Evolutionary conservation across 768 basidiomycete genomes (phyloP).

Genomic region (Boletellus sp.): DNA sequence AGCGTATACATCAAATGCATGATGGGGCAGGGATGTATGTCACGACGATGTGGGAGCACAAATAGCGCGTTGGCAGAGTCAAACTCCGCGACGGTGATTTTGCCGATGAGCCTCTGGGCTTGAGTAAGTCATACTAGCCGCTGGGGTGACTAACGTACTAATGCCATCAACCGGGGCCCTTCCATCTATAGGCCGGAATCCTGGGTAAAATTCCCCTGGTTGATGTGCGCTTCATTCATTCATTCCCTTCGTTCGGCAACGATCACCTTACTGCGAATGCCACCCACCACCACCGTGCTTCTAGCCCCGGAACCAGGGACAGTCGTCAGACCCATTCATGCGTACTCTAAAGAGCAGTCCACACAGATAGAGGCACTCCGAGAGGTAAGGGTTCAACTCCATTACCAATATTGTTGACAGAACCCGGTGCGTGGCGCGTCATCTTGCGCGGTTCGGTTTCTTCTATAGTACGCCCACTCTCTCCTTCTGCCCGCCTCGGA

Average conservation of each 20-base stretch:
- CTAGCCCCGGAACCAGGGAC: constrained; percentile 54
- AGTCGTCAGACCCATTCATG: constrained; percentile 48
- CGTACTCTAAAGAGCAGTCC: constrained; percentile 62
- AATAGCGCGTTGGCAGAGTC: no score
- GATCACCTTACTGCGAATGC: no score
- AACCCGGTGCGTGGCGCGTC: not conserved
- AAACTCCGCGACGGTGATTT: constrained; percentile 19
- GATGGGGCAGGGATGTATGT: constrained; percentile 4
- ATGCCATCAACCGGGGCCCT: no score
- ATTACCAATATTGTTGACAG: not conserved
- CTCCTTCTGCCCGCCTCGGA: constrained; percentile 63
- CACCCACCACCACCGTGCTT: constrained; percentile 45
- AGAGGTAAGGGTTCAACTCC: constrained; percentile 42
- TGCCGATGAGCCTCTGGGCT: no score
- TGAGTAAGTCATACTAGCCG: no score
- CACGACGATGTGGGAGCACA: no score
- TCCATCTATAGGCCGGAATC: no score
- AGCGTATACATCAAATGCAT: constrained; percentile 99
- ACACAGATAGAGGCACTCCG: constrained; percentile 56
- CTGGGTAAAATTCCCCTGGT: no score
- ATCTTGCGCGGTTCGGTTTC: not conserved
- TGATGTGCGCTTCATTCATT: no score
- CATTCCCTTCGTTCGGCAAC: no score
- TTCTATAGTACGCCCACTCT: constrained; percentile 63
- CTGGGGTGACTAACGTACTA: no score